These are phyloP conservation scores for Stropharia rugosoannulata DNA, from an alignment of 768 basidiomycete genomes.

Conservation along the genomic window DNA sequence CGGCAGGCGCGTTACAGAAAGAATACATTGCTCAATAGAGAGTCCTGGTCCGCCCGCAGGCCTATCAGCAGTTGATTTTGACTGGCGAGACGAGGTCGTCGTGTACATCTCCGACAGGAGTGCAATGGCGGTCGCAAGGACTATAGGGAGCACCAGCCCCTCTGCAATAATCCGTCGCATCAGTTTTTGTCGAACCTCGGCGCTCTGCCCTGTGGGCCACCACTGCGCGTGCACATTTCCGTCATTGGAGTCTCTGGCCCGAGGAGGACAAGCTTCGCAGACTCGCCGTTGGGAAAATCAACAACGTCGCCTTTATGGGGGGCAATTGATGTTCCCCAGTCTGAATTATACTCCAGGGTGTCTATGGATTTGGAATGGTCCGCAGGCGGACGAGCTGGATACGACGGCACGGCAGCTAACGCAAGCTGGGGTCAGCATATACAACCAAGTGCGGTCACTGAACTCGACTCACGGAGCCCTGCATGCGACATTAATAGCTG, in stretches of 20 bases:
- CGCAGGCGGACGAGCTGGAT: no score
- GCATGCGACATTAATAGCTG: no score
- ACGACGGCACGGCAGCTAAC: no score
- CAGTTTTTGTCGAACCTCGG: conserved; percentile 27
- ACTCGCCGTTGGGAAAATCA: neutral
- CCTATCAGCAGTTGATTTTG: no score
- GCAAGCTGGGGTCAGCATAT: no score
- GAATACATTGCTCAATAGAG: no score
- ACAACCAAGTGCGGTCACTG: no score
- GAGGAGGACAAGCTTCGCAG: neutral
- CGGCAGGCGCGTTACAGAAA: no score
- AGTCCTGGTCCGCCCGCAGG: neutral
- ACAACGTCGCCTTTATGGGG: neutral
- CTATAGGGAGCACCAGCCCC: conserved; percentile 31
- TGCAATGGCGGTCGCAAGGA: conserved; percentile 29
- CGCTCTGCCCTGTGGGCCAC: conserved; percentile 32
- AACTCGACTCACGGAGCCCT: no score
- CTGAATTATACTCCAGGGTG: conserved; percentile 70
- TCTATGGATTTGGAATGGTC: conserved; percentile 67
- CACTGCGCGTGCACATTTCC: conserved; percentile 18
- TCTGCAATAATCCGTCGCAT: conserved; percentile 29
- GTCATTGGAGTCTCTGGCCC: neutral
- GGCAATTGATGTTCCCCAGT: conserved; percentile 68
- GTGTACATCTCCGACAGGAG: conserved; percentile 41
- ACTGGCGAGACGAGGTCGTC: conserved; percentile 13